A percentile compares a stretch with the other conserved stretches of the same genome.
Conservation (phyloP, 2,329 filamentous ascomycete species). For the Anthostomella pinea region DNA sequence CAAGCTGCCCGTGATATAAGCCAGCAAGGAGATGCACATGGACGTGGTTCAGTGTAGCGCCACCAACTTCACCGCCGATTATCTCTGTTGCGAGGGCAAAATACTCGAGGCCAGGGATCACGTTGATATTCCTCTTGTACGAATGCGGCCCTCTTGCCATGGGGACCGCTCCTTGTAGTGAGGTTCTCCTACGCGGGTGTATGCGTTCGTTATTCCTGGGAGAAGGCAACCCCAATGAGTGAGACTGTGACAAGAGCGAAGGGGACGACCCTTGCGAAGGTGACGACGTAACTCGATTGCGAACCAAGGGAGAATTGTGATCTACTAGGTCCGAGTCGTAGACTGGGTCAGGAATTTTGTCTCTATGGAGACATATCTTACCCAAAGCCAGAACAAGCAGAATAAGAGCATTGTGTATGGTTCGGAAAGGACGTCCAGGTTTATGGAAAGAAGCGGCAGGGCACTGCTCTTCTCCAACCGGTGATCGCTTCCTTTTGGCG, state of each 20-base stretch:
- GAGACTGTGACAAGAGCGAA: conserved; percentile 41
- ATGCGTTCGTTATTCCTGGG: conserved; percentile 49
- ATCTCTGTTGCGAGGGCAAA: conserved; percentile 86
- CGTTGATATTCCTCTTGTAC: conserved; percentile 66
- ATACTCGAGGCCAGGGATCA: conserved; percentile 86
- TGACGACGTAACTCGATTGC: conserved; percentile 51
- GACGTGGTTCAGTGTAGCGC: conserved; percentile 77
- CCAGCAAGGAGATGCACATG: conserved; percentile 83
- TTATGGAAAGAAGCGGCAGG: conserved; percentile 35
- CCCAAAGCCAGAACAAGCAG: conserved; percentile 82
- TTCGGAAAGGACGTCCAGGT: conserved; percentile 55
- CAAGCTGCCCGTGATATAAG: conserved; percentile 85
- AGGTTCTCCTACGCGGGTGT: conserved; percentile 48
- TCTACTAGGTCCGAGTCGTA: conserved; percentile 41
- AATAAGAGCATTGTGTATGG: conserved; percentile 77
- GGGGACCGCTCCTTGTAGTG: conserved; percentile 42
- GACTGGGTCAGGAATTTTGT: conserved; percentile 57
- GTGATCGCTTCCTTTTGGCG: conserved; percentile 56
- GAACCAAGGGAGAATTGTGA: conserved; percentile 39
- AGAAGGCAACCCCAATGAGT: conserved; percentile 50
- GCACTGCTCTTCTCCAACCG: conserved; percentile 32
- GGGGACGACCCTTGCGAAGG: conserved; percentile 56
- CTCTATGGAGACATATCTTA: conserved; percentile 66
- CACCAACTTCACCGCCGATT: conserved; percentile 74
- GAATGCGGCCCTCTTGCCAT: conserved; percentile 27